A percentile compares a stretch with the other conserved stretches of the same genome.
These are phyloP conservation scores for Trypanosoma theileri DNA, from an alignment of 208 protist species.

Conservation along the genomic window DNA sequence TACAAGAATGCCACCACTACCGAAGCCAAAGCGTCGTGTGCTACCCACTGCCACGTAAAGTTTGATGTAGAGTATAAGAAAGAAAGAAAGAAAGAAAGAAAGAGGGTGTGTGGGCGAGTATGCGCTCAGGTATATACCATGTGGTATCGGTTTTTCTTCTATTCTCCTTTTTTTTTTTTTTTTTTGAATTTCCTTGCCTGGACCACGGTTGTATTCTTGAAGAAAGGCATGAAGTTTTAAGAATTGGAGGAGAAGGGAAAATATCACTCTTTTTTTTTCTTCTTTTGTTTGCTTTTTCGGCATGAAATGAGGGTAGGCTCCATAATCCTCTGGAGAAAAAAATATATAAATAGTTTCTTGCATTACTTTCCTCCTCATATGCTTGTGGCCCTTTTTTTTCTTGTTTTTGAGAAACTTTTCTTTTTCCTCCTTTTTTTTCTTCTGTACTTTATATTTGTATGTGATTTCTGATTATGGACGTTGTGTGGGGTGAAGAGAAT, in stretches of 20 bases:
- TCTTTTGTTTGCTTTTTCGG: too few species aligned
- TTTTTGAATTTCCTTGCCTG: too few species aligned
- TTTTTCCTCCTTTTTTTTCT: neutral
- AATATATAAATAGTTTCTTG: neutral
- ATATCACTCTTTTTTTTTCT: too few species aligned
- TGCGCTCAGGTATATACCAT: too few species aligned
- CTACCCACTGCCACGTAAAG: neutral
- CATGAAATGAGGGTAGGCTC: too few species aligned
- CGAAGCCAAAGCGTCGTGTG: constrained; percentile 26
- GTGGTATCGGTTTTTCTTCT: too few species aligned
- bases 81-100: neutral
- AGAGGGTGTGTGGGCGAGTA: too few species aligned
- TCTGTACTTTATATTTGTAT: too few species aligned
- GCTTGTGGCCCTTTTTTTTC: constrained; percentile 9
- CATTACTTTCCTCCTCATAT: constrained; percentile 1
- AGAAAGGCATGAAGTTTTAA: too few species aligned
- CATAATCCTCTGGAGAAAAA: neutral
- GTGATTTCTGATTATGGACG: neutral
- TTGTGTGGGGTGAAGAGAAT: constrained; percentile 4
- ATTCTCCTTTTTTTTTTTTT: too few species aligned
- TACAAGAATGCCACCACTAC: constrained; percentile 27
- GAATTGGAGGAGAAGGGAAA: too few species aligned
- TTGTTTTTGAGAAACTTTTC: neutral
- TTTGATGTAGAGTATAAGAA: neutral
- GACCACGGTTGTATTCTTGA: too few species aligned